These are phyloP conservation scores for Quercus engelmannii DNA, from an alignment of 306 rosid species.

Conservation along the genomic window DNA sequence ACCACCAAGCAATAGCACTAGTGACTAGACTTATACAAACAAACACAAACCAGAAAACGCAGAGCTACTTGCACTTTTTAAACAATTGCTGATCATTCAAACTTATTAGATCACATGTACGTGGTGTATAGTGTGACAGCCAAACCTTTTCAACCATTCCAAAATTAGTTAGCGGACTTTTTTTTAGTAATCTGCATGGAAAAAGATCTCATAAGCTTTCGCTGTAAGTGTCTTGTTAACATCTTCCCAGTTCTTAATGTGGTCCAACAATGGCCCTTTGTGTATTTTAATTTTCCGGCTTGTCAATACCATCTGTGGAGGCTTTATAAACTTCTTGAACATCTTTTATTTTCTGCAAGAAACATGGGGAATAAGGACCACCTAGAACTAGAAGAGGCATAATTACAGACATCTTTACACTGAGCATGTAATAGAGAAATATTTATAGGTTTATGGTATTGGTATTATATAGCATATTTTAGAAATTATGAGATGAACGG, in stretches of 20 bases:
- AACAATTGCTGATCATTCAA: conserved; percentile 22
- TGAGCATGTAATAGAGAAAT: too few relatives aligned
- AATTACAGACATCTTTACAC: neutral
- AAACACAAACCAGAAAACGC: neutral
- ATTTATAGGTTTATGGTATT: too few relatives aligned
- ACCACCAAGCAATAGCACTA: neutral
- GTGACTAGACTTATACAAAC: neutral
- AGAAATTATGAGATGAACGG: too few relatives aligned
- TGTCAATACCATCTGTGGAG: conserved; percentile 58
- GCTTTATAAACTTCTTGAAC: conserved; percentile 67
- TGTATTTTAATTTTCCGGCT: conserved; percentile 92
- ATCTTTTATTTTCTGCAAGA: conserved; percentile 65
- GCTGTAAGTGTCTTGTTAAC: conserved; percentile 65
- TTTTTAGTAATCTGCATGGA: conserved; percentile 52
- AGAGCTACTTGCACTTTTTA: neutral
- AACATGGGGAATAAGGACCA: conserved; percentile 6
- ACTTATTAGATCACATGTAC: conserved; percentile 42
- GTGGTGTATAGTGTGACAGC: conserved; percentile 4
- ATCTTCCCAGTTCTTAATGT: conserved; percentile 79
- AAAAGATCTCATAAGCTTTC: conserved; percentile 67
- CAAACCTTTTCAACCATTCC: too few relatives aligned
- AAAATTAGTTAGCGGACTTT: neutral
- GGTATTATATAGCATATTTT: too few relatives aligned
- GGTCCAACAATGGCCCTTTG: conserved; percentile 64
- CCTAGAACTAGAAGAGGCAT: neutral